Evolutionary conservation across 192 early-diverging fungal species (phyloP).

Genomic region (Pilobolus umbonatus): DNA sequence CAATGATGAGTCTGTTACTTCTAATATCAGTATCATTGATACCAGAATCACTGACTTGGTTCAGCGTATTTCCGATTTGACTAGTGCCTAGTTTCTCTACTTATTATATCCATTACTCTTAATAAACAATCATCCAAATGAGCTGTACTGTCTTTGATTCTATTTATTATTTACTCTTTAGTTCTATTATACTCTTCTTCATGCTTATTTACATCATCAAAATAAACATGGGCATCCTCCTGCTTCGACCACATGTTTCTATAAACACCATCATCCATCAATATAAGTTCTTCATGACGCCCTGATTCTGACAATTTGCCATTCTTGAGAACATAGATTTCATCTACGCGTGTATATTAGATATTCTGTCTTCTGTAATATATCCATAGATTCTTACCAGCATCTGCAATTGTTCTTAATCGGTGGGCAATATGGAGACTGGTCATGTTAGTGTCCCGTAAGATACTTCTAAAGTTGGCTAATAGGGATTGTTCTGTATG

Average conservation of each 20-base stretch:
- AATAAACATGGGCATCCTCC: slow-evolving; percentile 27
- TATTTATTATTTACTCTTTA: too few species aligned
- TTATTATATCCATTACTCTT: too few species aligned
- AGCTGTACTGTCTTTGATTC: too few species aligned
- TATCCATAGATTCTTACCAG: slow-evolving; percentile 37
- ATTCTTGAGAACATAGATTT: slow-evolving; percentile 86
- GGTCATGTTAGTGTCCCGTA: slow-evolving; percentile 68
- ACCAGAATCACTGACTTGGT: slow-evolving; percentile 58
- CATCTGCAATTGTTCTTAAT: slow-evolving; percentile 83
- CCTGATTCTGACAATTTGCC: slow-evolving; percentile 85
- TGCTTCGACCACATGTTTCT: slow-evolving; percentile 86
- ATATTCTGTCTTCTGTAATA: background rate
- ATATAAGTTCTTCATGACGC: slow-evolving; percentile 72
- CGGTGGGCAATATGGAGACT: slow-evolving; percentile 95
- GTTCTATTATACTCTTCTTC: background rate
- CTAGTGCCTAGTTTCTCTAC: too few species aligned
- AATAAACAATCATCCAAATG: too few species aligned
- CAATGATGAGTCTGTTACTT: slow-evolving; percentile 56
- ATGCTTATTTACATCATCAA: slow-evolving; percentile 5
- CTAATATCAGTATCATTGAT: slow-evolving; percentile 63
- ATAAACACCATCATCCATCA: slow-evolving; percentile 68
- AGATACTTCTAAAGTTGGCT: slow-evolving; percentile 80
- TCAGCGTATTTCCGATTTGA: slow-evolving; percentile 41
- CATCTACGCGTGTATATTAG: slow-evolving; percentile 45
- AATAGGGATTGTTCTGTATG: slow-evolving; percentile 83